These are phyloP conservation scores for Hydnomerulius pinastri DNA, from an alignment of 768 basidiomycete species.

Conservation along the genomic window DNA sequence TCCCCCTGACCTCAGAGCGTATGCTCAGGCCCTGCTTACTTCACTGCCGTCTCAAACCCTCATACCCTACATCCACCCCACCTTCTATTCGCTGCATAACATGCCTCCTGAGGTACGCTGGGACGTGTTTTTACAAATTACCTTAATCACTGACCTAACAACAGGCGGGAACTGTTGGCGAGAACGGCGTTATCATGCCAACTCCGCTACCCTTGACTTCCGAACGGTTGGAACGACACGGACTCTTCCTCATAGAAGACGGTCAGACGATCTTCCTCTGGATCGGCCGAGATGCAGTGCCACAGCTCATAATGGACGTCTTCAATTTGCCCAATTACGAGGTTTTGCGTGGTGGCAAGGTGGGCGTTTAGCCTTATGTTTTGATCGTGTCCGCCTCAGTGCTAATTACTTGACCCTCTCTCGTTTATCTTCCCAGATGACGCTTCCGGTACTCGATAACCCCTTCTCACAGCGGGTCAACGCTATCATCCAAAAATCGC, in stretches of 20 bases:
- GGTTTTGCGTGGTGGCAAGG: slow-evolving; percentile 92
- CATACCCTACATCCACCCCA: slow-evolving; percentile 92
- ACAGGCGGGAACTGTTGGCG: slow-evolving; percentile 89
- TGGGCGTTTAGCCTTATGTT: slow-evolving; percentile 31
- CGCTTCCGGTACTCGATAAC: slow-evolving; percentile 89
- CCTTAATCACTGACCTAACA: slow-evolving; percentile 8
- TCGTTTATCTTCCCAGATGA: slow-evolving; percentile 52
- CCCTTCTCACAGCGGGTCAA: slow-evolving; percentile 95
- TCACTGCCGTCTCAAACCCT: slow-evolving; percentile 89
- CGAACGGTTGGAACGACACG: slow-evolving; percentile 94
- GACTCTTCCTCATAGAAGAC: slow-evolving; percentile 95
- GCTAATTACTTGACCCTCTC: not conserved
- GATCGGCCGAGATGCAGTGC: slow-evolving; percentile 98
- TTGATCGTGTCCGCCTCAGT: not conserved
- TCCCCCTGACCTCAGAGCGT: slow-evolving; percentile 93
- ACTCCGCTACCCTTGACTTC: slow-evolving; percentile 87
- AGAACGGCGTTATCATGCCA: slow-evolving; percentile 86
- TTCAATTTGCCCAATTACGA: slow-evolving; percentile 90
- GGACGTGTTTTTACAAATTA: not conserved
- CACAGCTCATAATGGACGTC: slow-evolving; percentile 90
- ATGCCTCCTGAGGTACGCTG: slow-evolving; percentile 91
- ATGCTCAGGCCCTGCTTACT: slow-evolving; percentile 89
- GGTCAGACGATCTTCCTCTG: slow-evolving; percentile 97
- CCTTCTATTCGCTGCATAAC: slow-evolving; percentile 94
- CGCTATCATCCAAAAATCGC: slow-evolving; percentile 89